Evolutionary conservation across 2,329 filamentous ascomycete genomes (phyloP).

Genomic region (Pseudopyricularia cyperi): DNA sequence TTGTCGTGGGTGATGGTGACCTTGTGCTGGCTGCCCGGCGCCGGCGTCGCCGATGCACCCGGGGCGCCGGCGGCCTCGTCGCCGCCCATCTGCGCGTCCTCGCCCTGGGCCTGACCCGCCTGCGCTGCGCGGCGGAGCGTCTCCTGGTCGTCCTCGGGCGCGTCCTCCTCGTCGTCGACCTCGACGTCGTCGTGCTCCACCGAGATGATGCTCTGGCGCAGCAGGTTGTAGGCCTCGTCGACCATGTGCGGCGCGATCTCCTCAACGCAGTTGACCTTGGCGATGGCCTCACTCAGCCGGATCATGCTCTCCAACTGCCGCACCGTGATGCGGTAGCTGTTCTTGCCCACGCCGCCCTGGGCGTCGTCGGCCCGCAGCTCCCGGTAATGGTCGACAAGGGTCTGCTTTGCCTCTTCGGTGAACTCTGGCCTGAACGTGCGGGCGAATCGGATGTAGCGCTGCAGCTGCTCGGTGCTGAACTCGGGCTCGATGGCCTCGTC

Average conservation of each 20-base stretch:
- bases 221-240: conserved; percentile 78
- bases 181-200: conserved; percentile 97
- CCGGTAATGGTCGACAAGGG: conserved; percentile 88
- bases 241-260: conserved; percentile 80
- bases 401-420: conserved; percentile 69
- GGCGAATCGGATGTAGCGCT: conserved; percentile 94
- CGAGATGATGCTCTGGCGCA: conserved; percentile 90
- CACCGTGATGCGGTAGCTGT: conserved; percentile 95
- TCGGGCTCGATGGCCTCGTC: conserved; percentile 82
- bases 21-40: conserved; percentile 34
- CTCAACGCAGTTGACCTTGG: conserved; percentile 91
- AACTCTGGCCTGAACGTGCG: conserved; percentile 87
- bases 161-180: conserved; percentile 70
- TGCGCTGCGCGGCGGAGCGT: conserved; percentile 2
- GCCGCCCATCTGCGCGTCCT: conserved; percentile 28
- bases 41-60: conserved; percentile 4
- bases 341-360: conserved; percentile 84
- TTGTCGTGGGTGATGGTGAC: conserved; percentile 93
- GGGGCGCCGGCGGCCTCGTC: conserved; percentile 20
- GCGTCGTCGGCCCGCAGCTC: conserved; percentile 87
- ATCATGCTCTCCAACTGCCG: conserved; percentile 92
- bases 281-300: conserved; percentile 90
- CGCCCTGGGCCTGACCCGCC: conserved; percentile 28
- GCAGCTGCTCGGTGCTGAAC: conserved; percentile 90
- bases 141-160: conserved; percentile 19